Conservation (phyloP, 768 basidiomycete genomes). For the Boletales sp. region DNA sequence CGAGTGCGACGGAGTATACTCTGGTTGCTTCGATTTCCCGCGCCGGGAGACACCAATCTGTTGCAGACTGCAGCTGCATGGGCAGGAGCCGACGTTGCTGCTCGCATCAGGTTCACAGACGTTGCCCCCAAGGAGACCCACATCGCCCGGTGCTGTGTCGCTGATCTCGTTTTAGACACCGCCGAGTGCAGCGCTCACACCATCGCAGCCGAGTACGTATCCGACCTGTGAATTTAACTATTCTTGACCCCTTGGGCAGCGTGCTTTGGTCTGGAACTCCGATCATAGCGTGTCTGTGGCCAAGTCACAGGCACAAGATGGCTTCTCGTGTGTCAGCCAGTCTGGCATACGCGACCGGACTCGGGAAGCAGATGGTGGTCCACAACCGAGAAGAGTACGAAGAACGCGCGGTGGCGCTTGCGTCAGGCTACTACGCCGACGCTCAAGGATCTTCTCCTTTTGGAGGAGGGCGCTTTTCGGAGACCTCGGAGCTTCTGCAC, state of each 20-base stretch:
- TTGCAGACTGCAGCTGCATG: slow-evolving; percentile 39
- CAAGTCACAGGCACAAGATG: slow-evolving; percentile 46
- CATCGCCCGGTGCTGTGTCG: slow-evolving; percentile 43
- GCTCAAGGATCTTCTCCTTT: not conserved
- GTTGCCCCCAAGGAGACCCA: slow-evolving; percentile 45
- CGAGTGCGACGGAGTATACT: slow-evolving; percentile 44
- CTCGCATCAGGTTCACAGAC: slow-evolving; percentile 46
- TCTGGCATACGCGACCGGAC: slow-evolving; percentile 45
- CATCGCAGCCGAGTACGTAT: slow-evolving; percentile 44
- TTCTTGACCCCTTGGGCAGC: slow-evolving; percentile 23
- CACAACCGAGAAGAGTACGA: slow-evolving; percentile 42
- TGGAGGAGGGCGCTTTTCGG: not conserved
- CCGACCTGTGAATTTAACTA: not conserved
- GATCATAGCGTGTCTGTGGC: slow-evolving; percentile 43
- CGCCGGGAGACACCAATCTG: slow-evolving; percentile 44
- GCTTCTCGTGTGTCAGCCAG: slow-evolving; percentile 49
- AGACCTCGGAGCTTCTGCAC: slow-evolving; percentile 34
- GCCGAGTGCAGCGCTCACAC: slow-evolving; percentile 56
- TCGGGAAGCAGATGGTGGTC: slow-evolving; percentile 47
- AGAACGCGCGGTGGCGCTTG: slow-evolving; percentile 41
- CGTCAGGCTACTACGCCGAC: slow-evolving; percentile 17
- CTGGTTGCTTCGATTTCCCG: slow-evolving; percentile 52
- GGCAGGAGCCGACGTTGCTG: slow-evolving; percentile 44
- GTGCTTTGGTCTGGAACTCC: slow-evolving; percentile 53
- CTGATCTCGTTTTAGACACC: slow-evolving; percentile 51